Base-by-base conservation (phyloP, 2,329 filamentous ascomycete species). In the Trichophaea hybrida region DNA sequence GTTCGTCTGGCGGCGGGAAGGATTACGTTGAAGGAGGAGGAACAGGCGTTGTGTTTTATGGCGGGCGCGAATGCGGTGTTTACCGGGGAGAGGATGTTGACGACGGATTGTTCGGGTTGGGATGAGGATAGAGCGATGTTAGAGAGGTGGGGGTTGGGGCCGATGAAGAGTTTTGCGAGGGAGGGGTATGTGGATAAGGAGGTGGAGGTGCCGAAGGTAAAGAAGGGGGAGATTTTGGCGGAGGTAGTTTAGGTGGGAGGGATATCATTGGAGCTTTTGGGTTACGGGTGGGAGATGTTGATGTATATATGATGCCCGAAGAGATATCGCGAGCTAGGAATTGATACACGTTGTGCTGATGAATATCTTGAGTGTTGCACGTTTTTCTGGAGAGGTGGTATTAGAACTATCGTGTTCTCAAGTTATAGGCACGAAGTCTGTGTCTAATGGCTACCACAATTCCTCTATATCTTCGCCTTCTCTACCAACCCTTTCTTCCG, bases 1-100 rank as follows among this genome's bases (percentile, higher is more conserved):
- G 88, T 95, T 65, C 82, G 89, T 48, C 82, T 94, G 52, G 89
- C 89, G 0, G 89, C 89, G 0, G 89, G 89, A 2, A 77, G 89
- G 51, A 89, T 87, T 71, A 86, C 83, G 10, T 85, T 95, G 80
- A 79, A 80, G 3, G 89, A 95, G 74, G 88, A 93, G 73, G 85
- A 94, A 75, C 89, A 95, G 74, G 83, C 88, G 12, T 71, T 91
- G 65, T 94, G 88, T 73, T 95, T 94, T 74, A 84, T 87, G 80
- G 88, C 88, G 0, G 89, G 89, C 12, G 89, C 89, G 0, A 95
- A 95, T 68, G 89, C 89, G n/a, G 85, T 95, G 37, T 95, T 95
- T 70, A 95, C 89, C 0, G 89, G 89, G 6, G 89, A 95, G 75
- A 94, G 91, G 78, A 94, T 95, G 89, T 72, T 94, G 73, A 95